Percentiles rank a stretch among this genome's conserved stretches.
These are phyloP conservation scores for Hymenoscyphus albidus DNA, from an alignment of 2,329 filamentous ascomycete genomes.

Conservation along the genomic window DNA sequence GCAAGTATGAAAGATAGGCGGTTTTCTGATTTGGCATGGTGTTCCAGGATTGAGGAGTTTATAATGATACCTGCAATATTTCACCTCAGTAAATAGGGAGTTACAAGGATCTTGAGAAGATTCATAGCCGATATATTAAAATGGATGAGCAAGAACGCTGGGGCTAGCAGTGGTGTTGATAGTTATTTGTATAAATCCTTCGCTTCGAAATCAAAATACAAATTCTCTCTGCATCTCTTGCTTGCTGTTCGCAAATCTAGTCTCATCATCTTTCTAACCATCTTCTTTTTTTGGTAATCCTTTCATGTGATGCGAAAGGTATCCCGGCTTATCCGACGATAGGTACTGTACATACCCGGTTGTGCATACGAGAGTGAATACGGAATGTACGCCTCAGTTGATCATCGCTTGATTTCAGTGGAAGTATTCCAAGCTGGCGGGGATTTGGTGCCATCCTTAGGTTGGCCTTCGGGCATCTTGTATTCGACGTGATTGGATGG, in stretches of 20 bases:
- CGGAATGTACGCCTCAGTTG: background rate
- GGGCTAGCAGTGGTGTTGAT: conserved; percentile 1
- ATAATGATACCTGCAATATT: background rate
- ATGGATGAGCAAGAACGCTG: background rate
- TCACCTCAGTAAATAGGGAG: background rate
- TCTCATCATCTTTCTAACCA: background rate
- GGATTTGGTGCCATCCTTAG: background rate
- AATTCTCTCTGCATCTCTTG: background rate
- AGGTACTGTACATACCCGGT: no score
- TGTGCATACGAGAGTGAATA: background rate
- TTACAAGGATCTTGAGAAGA: background rate
- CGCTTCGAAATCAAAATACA: background rate
- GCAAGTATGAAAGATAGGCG: background rate
- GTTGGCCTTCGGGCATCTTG: no score
- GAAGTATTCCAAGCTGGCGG: background rate
- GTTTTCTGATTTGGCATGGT: background rate
- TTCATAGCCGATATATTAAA: no score
- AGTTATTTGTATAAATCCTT: background rate
- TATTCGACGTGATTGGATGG: no score
- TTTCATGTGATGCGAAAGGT: background rate
- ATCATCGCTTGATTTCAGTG: background rate
- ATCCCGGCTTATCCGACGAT: background rate
- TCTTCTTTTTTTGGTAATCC: background rate
- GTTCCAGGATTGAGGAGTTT: background rate
- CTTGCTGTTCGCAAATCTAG: background rate